Base-by-base conservation (phyloP, 169 alveolate species). In the Plasmodium blacklocki region DNA sequence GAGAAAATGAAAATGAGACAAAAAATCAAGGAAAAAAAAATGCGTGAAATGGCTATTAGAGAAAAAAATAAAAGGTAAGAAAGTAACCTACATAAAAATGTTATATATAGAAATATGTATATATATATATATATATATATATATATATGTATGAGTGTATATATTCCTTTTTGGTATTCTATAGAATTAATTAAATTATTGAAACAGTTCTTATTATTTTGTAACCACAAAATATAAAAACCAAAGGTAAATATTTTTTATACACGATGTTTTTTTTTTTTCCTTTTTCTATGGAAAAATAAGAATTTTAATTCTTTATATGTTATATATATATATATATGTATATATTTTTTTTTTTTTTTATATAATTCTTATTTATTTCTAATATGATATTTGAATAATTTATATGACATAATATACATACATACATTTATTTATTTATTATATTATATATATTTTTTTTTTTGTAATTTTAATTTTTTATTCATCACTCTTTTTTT, bases 1-100 rank as follows among this genome's bases (percentile, higher is more conserved):
- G 85, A 70, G 26, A 83, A 83, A 39, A 83, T 83, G 91, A 45
- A 83, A 60, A 83, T 83, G 47, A 68, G 91, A 47, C 80, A 68
- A 60, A 68, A 83, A 11, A 15, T 83, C 58, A 83, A 83, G 52
- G 91, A 83, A 73, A 67, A 62, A 73, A 58, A 58, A n/a, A 56
- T 58, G 50, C 73, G 91, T 1, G 85, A 70, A 83, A 56, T 67
- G 73, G 73, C 75, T 4, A 59, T 59, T 32, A 63, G 89, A 14
- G 78, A 76, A 7, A 76, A 59, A 56, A 15, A 63, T 19, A 64
- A 71, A 63, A 47, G 64, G 58, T 43, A 60, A 50, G 21, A 62
- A 18, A 62, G 26, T 21, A 23, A 62, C 2, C 11, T 21, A 62
- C 3, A 21, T 62, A 7, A 14, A 62, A 62, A 62, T 21, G 12